Evolutionary conservation across 768 basidiomycete genomes (phyloP).

Genomic region (Mycena galopus): DNA sequence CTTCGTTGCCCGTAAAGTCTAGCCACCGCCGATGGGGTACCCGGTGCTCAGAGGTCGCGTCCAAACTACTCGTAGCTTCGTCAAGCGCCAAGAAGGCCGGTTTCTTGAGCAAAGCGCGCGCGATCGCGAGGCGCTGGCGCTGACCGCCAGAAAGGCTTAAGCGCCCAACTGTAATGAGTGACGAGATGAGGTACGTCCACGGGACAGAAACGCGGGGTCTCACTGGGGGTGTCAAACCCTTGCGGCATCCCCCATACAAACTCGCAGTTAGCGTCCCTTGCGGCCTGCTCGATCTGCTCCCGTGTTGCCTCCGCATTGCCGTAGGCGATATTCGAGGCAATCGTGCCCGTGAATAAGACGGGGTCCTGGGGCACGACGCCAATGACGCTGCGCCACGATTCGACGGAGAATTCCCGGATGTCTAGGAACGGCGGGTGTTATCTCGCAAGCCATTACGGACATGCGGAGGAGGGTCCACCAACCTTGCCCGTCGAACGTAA

Average conservation of each 20-base stretch:
- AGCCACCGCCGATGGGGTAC: constrained; percentile 51
- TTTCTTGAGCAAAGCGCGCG: constrained; percentile 89
- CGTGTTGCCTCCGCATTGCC: constrained; percentile 82
- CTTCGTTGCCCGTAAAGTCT: background rate
- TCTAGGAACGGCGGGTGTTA: constrained; percentile 60
- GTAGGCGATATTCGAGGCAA: constrained; percentile 95
- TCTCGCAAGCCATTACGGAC: background rate
- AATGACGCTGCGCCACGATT: constrained; percentile 90
- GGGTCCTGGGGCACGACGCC: constrained; percentile 98
- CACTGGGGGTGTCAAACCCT: constrained; percentile 94
- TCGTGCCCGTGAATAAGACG: constrained; percentile 91
- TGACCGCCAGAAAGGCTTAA: constrained; percentile 84
- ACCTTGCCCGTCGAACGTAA: constrained; percentile 92
- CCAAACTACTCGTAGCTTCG: constrained; percentile 90
- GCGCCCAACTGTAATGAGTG: constrained; percentile 65
- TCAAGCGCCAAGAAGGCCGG: constrained; percentile 91
- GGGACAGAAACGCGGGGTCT: constrained; percentile 41
- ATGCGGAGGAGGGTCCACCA: constrained; percentile 30
- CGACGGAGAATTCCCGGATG: constrained; percentile 86
- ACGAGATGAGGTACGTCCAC: background rate
- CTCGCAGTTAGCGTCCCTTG: constrained; percentile 93
- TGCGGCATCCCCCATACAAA: constrained; percentile 96
- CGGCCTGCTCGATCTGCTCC: constrained; percentile 89
- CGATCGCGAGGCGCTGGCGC: constrained; percentile 85
- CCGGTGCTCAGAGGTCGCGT: constrained; percentile 89